A percentile compares a stretch with the other conserved stretches of the same genome.
These are phyloP conservation scores for Protostelium mycophagum DNA, from an alignment of 78 protist genomes.

Conservation along the genomic window DNA sequence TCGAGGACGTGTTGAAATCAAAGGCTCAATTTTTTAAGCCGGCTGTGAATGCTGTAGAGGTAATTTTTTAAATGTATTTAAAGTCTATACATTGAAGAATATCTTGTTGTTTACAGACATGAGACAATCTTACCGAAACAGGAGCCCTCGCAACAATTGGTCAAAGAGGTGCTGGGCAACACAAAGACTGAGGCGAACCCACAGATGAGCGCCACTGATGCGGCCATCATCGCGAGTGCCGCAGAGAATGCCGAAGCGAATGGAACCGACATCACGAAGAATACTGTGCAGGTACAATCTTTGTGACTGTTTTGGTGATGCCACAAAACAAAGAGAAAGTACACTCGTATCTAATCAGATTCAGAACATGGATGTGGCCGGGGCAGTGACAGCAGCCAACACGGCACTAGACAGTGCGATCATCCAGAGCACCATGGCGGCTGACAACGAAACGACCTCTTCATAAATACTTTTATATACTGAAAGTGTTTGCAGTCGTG, in stretches of 20 bases:
- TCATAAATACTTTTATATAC: too few relatives aligned
- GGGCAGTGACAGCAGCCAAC: neutral
- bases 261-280: neutral
- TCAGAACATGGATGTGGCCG: neutral
- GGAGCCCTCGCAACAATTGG: neutral
- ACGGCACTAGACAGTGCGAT: neutral
- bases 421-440: neutral
- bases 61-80: too few relatives aligned
- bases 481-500: too few relatives aligned
- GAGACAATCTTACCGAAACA: neutral
- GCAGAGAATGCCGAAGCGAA: neutral
- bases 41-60: too few relatives aligned
- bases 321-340: too few relatives aligned
- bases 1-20: too few relatives aligned
- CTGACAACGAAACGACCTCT: too few relatives aligned
- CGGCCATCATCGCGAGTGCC: neutral
- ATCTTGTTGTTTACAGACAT: too few relatives aligned
- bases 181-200: neutral
- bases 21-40: too few relatives aligned
- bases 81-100: too few relatives aligned
- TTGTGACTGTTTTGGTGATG: too few relatives aligned
- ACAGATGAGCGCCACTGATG: neutral
- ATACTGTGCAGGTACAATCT: neutral
- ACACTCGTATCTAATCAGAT: neutral
- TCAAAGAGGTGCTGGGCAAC: neutral